Percentiles rank a stretch among this genome's conserved stretches.
Conservation (phyloP, 352 stramenopile species). For the Globisporangium mamillatum region DNA sequence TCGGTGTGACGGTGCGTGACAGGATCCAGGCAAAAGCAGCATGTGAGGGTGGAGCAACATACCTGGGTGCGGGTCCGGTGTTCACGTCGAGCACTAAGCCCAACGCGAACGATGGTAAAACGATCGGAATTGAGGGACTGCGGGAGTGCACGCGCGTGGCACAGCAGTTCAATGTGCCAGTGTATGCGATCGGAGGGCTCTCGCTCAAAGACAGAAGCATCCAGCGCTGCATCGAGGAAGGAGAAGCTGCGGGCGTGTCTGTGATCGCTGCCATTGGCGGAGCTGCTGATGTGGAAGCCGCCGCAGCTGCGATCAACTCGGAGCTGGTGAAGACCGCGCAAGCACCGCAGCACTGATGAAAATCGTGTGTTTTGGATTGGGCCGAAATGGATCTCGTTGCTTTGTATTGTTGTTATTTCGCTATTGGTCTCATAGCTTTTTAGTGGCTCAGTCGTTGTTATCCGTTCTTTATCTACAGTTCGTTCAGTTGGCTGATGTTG, state of each 20-base stretch:
- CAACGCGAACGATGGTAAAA: slow-evolving; percentile 46
- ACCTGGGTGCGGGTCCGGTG: slow-evolving; percentile 51
- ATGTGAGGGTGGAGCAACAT: slow-evolving; percentile 41
- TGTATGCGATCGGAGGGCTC: slow-evolving; percentile 52
- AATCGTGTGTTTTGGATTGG: neutral
- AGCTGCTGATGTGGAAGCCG: slow-evolving; percentile 25
- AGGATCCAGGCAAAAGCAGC: slow-evolving; percentile 35
- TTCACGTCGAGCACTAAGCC: slow-evolving; percentile 54
- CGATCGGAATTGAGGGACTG: slow-evolving; percentile 43
- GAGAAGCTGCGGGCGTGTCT: slow-evolving; percentile 36
- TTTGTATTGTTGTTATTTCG: neutral
- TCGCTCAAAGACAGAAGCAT: slow-evolving; percentile 35
- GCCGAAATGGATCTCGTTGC: neutral
- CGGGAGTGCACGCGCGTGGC: slow-evolving; percentile 23
- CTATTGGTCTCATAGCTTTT: neutral
- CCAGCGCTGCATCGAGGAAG: slow-evolving; percentile 37
- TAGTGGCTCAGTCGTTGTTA: slow-evolving; percentile 9
- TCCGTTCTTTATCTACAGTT: slow-evolving; percentile 30
- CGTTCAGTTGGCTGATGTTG: slow-evolving; percentile 72
- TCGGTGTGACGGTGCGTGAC: slow-evolving; percentile 55
- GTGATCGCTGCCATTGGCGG: slow-evolving; percentile 52
- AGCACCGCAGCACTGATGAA: neutral
- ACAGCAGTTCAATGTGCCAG: slow-evolving; percentile 30
- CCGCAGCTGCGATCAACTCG: slow-evolving; percentile 24
- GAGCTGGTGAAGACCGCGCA: slow-evolving; percentile 21